Conservation (phyloP, 768 basidiomycete species). For the Macrolepiota dolichaula region DNA sequence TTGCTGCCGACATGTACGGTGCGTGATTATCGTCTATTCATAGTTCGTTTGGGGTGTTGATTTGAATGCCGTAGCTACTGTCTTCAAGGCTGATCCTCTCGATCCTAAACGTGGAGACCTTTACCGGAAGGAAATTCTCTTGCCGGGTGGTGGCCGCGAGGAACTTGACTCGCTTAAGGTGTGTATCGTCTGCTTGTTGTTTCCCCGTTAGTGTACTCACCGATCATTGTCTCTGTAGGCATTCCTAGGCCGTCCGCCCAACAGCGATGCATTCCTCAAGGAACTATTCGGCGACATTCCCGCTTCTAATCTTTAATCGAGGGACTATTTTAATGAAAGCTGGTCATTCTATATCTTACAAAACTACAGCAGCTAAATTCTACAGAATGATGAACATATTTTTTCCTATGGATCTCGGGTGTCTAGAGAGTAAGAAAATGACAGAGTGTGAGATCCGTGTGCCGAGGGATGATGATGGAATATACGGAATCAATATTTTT, state of each 20-base stretch:
- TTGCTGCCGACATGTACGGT: slow-evolving; percentile 59
- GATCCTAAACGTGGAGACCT: slow-evolving; percentile 59
- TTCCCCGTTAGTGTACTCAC: not conserved
- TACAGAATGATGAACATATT: too few relatives aligned
- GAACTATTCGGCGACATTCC: slow-evolving; percentile 53
- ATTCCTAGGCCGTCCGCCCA: slow-evolving; percentile 75
- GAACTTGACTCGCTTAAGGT: slow-evolving; percentile 80
- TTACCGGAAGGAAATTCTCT: slow-evolving; percentile 76
- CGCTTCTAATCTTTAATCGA: slow-evolving; percentile 27
- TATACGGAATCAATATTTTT: not conserved
- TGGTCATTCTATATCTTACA: not conserved
- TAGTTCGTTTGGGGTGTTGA: not conserved
- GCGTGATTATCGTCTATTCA: slow-evolving; percentile 9
- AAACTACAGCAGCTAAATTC: not conserved
- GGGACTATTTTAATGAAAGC: not conserved
- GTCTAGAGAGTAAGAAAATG: not conserved
- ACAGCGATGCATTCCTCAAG: slow-evolving; percentile 70
- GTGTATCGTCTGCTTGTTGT: slow-evolving; percentile 6
- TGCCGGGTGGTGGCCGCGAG: slow-evolving; percentile 73
- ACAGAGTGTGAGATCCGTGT: not conserved
- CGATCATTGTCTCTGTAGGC: slow-evolving; percentile 37
- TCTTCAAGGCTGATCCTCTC: slow-evolving; percentile 81
- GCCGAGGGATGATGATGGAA: not conserved
- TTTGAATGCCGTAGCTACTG: slow-evolving; percentile 39
- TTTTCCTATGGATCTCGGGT: not conserved